Percentiles rank a stretch among this genome's conserved stretches.
These are phyloP conservation scores for Aspergillus floridensis DNA, from an alignment of 2,329 filamentous ascomycete species.

Conservation along the genomic window DNA sequence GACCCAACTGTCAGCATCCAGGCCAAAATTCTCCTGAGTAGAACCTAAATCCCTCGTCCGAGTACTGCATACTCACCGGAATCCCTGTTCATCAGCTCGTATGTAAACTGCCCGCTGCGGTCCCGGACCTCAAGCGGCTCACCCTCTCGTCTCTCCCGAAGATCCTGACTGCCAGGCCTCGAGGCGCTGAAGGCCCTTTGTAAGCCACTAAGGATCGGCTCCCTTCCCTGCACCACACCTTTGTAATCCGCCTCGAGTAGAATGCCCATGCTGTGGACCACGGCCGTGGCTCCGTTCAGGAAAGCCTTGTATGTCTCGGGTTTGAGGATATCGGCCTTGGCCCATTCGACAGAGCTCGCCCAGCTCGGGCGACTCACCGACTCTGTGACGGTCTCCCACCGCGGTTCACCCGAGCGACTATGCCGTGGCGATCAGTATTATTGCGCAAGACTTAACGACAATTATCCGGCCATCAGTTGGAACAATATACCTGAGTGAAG, in stretches of 20 bases:
- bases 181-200: slow-evolving; percentile 71
- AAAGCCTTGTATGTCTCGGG: slow-evolving; percentile 75
- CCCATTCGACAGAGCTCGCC: slow-evolving; percentile 82
- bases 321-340: slow-evolving; percentile 80
- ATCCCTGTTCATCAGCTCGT: slow-evolving; percentile 97
- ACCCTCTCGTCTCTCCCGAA: slow-evolving; percentile 60
- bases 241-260: slow-evolving; percentile 98
- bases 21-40: no score
- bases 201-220: slow-evolving; percentile 76
- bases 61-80: slow-evolving; percentile 44
- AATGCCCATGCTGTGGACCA: slow-evolving; percentile 95
- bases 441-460: not conserved
- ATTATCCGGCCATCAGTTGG: not conserved
- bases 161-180: slow-evolving; percentile 64
- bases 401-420: slow-evolving; percentile 86
- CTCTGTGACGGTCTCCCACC: slow-evolving; percentile 76
- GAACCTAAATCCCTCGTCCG: no score
- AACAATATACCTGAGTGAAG: slow-evolving; percentile 72
- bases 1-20: slow-evolving; percentile 1
- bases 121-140: slow-evolving; percentile 64
- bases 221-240: slow-evolving; percentile 76
- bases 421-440: slow-evolving; percentile 8
- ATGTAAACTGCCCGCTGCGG: slow-evolving; percentile 76
- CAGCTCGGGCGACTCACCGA: slow-evolving; percentile 70
- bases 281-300: slow-evolving; percentile 73